Conservation (phyloP, 371 early-diverging fungal species). For the Mucor indicus region DNA sequence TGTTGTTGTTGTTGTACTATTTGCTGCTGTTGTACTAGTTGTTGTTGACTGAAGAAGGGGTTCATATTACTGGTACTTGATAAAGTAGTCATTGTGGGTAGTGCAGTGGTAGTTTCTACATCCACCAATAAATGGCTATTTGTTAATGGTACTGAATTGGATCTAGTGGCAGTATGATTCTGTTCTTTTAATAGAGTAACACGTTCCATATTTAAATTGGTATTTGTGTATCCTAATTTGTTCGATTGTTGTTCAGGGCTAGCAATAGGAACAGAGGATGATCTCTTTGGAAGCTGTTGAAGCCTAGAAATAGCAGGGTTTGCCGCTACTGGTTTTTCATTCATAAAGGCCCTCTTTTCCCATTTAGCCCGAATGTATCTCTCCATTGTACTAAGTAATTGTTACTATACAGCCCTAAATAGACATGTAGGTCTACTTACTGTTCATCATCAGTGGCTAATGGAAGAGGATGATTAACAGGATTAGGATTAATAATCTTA, state of each 20-base stretch:
- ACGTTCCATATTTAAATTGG: slow-evolving; percentile 45
- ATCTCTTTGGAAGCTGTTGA: slow-evolving; percentile 29
- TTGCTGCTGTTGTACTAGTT: slow-evolving; percentile 9
- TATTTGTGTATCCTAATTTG: slow-evolving; percentile 51
- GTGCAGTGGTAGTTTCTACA: slow-evolving; percentile 1
- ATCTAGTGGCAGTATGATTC: slow-evolving; percentile 3
- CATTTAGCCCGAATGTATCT: slow-evolving; percentile 92
- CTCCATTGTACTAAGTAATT: slow-evolving; percentile 71
- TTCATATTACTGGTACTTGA: no score
- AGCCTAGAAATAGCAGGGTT: slow-evolving; percentile 5
- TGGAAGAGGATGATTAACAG: slow-evolving; percentile 65
- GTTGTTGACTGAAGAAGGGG: slow-evolving; percentile 1
- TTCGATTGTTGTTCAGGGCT: slow-evolving; percentile 27
- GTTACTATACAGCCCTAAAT: not conserved
- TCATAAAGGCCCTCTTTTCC: slow-evolving; percentile 77
- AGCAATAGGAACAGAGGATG: slow-evolving; percentile 42
- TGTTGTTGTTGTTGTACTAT: slow-evolving; percentile 19
- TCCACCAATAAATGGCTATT: slow-evolving; percentile 1
- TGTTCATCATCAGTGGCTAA: slow-evolving; percentile 63
- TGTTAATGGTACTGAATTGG: slow-evolving; percentile 7
- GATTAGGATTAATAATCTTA: slow-evolving; percentile 64
- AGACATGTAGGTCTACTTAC: slow-evolving; percentile 24
- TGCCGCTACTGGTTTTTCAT: slow-evolving; percentile 7
- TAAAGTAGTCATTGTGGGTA: no score
- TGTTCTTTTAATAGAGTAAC: slow-evolving; percentile 46